Evolutionary conservation across 2,329 filamentous ascomycete genomes (phyloP), one percentile per base, ranked within the genome.

Genomic region (Phaeosphaeria sp.): DNA sequence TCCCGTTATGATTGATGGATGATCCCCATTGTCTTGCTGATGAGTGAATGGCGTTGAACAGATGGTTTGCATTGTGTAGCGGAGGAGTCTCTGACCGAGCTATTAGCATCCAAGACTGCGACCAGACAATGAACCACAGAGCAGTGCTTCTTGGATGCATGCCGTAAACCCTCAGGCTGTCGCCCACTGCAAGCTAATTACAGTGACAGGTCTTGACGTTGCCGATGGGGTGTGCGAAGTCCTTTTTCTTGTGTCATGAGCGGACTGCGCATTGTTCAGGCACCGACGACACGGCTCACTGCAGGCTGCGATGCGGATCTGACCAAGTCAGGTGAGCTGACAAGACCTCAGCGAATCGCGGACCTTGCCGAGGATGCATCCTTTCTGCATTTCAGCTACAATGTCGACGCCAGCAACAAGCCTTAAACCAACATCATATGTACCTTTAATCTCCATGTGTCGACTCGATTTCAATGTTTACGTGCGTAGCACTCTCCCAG

Each of bases 11-110:
- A 57, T 91, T 84, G 2, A 91, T 71, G 0, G 89, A 88, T 0
- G 88, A 91, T 1, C 89, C 90, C 86, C 88, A 93, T 79, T 92
- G 89, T 36, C 90, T 83, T 80, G 90, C 87, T 0, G 89, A 89
- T 9, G 87, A 87, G 63, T 92, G 87, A 18, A 92, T 80, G 17
- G 88, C 83, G 69, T 92, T 92, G 82, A 92, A 92, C 55, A 92
- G 86, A 59, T 85, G 83, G 63, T 86, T 84, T 7, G 85, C 86
- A 72, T 90, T 88, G 21, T 54, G 55, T 18, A 45, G 25, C 43
- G 48, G 25, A 17, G 49, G 7, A 27, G 24, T 51, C 45, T 62
- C 30, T 44, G 51, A n/a, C 53, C 18, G 27, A 56, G 43, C 42
- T 17, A 17, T 11, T 30, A 49, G 22, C 33, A 51, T 4, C 13